Conservation (phyloP, 2,329 filamentous ascomycete species). For the Phoma sp. region DNA sequence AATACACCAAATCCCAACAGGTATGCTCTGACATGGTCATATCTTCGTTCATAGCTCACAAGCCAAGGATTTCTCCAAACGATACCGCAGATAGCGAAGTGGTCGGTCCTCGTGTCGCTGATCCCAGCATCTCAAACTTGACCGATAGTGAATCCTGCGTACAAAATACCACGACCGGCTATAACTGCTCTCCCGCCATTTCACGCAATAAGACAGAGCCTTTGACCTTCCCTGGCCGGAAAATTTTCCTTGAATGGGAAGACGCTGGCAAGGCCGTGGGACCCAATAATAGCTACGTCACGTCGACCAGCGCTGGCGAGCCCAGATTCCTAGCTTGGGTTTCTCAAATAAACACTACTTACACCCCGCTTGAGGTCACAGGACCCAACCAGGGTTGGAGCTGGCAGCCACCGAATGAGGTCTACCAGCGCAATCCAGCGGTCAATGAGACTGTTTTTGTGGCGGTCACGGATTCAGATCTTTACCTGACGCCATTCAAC, state of each 20-base stretch:
- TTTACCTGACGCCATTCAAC: slow-evolving; percentile 78
- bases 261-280: slow-evolving; percentile 70
- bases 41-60: too few relatives aligned
- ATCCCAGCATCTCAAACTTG: slow-evolving; percentile 58
- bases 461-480: slow-evolving; percentile 71
- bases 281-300: slow-evolving; percentile 83
- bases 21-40: slow-evolving; percentile 14
- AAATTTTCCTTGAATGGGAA: slow-evolving; percentile 76
- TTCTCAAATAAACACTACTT: slow-evolving; percentile 67
- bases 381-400: slow-evolving; percentile 67
- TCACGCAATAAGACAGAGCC: slow-evolving; percentile 72
- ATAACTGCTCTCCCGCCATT: slow-evolving; percentile 69
- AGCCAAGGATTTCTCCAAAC: slow-evolving; percentile 59
- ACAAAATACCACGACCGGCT: slow-evolving; percentile 60
- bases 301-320: slow-evolving; percentile 60
- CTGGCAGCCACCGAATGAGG: slow-evolving; percentile 72
- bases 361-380: slow-evolving; percentile 67
- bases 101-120: slow-evolving; percentile 63
- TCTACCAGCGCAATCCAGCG: slow-evolving; percentile 70
- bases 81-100: slow-evolving; percentile 68
- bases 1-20: slow-evolving; percentile 80
- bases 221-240: slow-evolving; percentile 74
- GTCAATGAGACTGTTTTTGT: slow-evolving; percentile 83
- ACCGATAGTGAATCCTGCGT: slow-evolving; percentile 60
- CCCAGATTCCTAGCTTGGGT: slow-evolving; percentile 78